Base-by-base conservation (phyloP, 768 basidiomycete genomes). In the Tylopilus cervinicoccineus region DNA sequence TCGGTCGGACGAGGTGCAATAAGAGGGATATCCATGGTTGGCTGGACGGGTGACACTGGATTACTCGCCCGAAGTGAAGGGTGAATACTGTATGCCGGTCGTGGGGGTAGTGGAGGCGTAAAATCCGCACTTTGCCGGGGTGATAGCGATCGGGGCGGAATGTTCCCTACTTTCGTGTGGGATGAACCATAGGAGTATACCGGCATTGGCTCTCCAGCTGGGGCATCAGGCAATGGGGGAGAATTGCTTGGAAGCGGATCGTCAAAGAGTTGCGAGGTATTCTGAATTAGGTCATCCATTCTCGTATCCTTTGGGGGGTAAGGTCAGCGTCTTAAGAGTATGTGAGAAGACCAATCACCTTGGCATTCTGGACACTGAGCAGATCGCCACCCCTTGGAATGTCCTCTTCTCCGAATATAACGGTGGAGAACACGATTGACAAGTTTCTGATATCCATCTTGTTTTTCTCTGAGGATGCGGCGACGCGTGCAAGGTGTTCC, bases 381-480 rank as follows among this genome's bases (percentile, higher is more conserved):
- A 93, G 73, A 61, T 93, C 88, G 0, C 78, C 81, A 31, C 75
- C 80, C 63, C 87, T 88, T 4, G 88, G 84, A 48, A 92, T 76
- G 52, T 94, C 90, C 52, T 96, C 93, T 65, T 94, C 91, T 6
- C 93, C 93, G 56, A 96, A 93, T 39, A 96, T 80, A 20, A 92
- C 90, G 9, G 83, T 75, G 17, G 87, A 86, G 69, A 95, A 94
- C 4, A 93, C 84, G 39, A 96, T 93, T 4, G 92, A 89, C 20
- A 96, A 72, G 61, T 95, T 96, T 73, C 86, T 92, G 4, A 84
- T 74, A 58, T 93, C 93, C 93, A 96, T 96, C 68, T 94, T 95
- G 63, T 94, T 96, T 62, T 78, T 83, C 23, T 84, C 81, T 19
- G 75, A 74, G 29, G 74, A 73, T 5, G 81, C 70, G 3, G 81